phyloP scores from a whole-genome alignment of 208 protist genomes.

The Vickermania ingenoplastis region DNA sequence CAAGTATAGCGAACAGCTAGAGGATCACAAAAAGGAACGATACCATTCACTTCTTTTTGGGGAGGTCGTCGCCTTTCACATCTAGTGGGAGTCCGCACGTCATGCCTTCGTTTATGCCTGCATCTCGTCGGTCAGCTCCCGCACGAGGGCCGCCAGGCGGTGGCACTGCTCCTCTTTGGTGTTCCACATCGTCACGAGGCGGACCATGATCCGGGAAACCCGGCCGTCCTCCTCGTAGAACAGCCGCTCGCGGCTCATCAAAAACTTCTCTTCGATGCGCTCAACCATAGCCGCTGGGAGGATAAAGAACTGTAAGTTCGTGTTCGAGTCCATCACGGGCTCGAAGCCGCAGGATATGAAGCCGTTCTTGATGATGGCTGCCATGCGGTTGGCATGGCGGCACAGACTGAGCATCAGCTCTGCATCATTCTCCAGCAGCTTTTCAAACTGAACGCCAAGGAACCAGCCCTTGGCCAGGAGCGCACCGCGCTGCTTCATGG shows the following conservation, averaged over 20 bases:
- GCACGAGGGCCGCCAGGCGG: no score
- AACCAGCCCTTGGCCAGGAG: conserved; percentile 46
- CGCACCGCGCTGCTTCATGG: conserved; percentile 35
- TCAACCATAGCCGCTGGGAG: conserved; percentile 7
- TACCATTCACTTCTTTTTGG: no score
- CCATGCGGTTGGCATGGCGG: conserved; percentile 27
- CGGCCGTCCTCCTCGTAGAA: conserved; percentile 1
- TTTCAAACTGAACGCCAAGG: conserved; percentile 36
- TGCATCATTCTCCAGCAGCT: no score
- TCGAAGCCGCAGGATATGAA: conserved; percentile 22
- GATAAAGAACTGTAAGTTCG: conserved; percentile 30
- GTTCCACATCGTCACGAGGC: no score
- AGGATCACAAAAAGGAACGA: no score
- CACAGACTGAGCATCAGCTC: conserved; percentile 21
- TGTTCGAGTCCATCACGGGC: conserved; percentile 12
- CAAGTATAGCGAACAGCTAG: no score
- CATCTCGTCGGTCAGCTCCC: no score
- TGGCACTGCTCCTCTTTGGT: conserved; percentile 27
- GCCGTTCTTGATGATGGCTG: conserved; percentile 19
- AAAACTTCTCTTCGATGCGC: conserved; percentile 12
- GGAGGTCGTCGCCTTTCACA: no score
- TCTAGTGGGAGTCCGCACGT: no score
- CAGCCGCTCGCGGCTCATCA: conserved; percentile 7
- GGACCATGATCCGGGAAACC: conserved; percentile 11
- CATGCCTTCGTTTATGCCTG: no score